Conservation (phyloP, 352 stramenopile genomes). For the Phytophthora brassicae region DNA sequence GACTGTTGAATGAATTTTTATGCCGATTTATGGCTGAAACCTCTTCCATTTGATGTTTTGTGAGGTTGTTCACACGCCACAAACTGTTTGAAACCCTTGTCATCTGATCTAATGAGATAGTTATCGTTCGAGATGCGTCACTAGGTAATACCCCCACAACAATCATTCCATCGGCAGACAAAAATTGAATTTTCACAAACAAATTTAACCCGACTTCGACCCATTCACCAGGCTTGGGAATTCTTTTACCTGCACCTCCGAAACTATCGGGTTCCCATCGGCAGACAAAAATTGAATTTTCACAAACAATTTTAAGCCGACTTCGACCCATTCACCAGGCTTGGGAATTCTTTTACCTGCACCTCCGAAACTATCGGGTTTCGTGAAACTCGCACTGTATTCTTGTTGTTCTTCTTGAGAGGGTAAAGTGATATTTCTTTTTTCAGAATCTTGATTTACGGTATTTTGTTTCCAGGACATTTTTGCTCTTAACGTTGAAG, state of each 20-base stretch:
- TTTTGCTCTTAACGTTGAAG: background rate
- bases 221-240: constrained; percentile 51
- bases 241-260: constrained; percentile 13
- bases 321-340: constrained; percentile 55
- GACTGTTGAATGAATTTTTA: background rate
- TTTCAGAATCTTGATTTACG: background rate
- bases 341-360: constrained; percentile 25
- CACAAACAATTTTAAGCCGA: constrained; percentile 49
- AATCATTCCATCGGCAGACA: constrained; percentile 36
- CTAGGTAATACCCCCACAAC: constrained; percentile 27
- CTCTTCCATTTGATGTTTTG: constrained; percentile 3
- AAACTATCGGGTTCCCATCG: constrained; percentile 37
- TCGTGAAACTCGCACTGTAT: background rate
- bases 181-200: constrained; percentile 47
- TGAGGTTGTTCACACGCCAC: constrained; percentile 36
- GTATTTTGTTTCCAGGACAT: constrained; percentile 6
- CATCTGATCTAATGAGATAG: constrained; percentile 32
- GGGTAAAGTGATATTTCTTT: background rate
- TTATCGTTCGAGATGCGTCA: constrained; percentile 21
- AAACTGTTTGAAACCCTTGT: constrained; percentile 39
- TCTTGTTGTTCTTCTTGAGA: background rate
- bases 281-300: constrained; percentile 42
- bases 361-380: background rate
- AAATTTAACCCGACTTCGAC: constrained; percentile 47
- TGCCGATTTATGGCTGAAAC: background rate